Evolutionary conservation across 2,329 filamentous ascomycete genomes (phyloP).

Genomic region (Aspergillus quadricinctus): DNA sequence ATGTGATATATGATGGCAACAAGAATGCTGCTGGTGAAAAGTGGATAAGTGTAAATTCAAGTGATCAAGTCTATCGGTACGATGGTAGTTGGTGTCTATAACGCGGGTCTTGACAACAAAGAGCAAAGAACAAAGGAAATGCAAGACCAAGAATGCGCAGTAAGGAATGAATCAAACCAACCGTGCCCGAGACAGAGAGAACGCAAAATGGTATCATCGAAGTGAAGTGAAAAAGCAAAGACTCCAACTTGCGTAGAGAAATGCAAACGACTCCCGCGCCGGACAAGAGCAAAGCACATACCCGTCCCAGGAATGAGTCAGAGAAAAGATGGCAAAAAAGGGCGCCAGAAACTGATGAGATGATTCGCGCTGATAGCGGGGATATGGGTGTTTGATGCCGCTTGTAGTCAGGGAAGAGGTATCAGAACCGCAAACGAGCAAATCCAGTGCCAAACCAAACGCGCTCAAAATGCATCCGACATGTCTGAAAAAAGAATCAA

Average conservation of each 20-base stretch:
- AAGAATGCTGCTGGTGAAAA: neutral
- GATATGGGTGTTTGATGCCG: neutral
- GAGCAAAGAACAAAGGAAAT: slow-evolving; percentile 2
- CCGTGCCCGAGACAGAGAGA: slow-evolving; percentile 12
- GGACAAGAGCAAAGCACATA: slow-evolving; percentile 12
- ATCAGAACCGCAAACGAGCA: slow-evolving; percentile 23
- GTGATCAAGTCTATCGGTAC: slow-evolving; percentile 10
- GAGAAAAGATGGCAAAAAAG: slow-evolving; percentile 6
- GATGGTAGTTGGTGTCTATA: slow-evolving; percentile 16
- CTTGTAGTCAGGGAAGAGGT: neutral
- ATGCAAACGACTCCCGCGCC: slow-evolving; percentile 23
- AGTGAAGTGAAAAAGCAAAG: slow-evolving; percentile 22
- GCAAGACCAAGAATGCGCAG: slow-evolving; percentile 5
- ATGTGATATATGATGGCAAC: slow-evolving; percentile 3
- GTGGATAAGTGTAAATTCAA: neutral
- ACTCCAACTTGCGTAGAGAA: slow-evolving; percentile 20
- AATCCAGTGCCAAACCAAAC: slow-evolving; percentile 29
- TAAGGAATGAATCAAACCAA: slow-evolving; percentile 20
- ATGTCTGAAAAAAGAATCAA: slow-evolving; percentile 4
- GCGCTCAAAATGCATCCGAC: slow-evolving; percentile 34
- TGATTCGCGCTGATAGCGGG: slow-evolving; percentile 16
- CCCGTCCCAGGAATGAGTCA: slow-evolving; percentile 18
- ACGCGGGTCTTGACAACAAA: neutral
- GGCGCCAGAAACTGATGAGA: slow-evolving; percentile 20
- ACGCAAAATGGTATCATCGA: slow-evolving; percentile 38